Conservation (phyloP, 2,329 filamentous ascomycete genomes). For the Pyricularia grisea region DNA sequence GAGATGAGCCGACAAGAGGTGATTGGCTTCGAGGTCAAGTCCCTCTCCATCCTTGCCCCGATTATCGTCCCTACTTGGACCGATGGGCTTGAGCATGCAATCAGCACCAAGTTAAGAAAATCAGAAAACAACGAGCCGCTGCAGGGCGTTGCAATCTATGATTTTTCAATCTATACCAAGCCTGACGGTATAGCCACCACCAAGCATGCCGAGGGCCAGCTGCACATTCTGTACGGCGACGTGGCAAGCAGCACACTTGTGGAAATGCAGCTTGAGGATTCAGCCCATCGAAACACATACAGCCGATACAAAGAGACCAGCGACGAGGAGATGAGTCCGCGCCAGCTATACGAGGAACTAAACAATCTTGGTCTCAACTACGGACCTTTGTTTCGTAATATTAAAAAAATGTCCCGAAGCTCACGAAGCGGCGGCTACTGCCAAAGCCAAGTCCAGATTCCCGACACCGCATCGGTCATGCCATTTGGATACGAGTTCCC, state of each 20-base stretch:
- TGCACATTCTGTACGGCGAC: slow-evolving; percentile 17
- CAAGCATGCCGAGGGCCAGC: slow-evolving; percentile 24
- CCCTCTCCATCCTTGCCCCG: slow-evolving; percentile 12
- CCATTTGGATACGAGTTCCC: slow-evolving; percentile 41
- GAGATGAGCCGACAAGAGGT: background rate
- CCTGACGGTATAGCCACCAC: slow-evolving; percentile 26
- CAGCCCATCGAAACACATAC: slow-evolving; percentile 9
- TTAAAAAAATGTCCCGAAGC: slow-evolving; percentile 8
- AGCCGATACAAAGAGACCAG: slow-evolving; percentile 18
- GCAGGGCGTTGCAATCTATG: background rate
- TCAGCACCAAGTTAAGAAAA: slow-evolving; percentile 20
- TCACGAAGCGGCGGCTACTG: background rate
- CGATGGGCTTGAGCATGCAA: slow-evolving; percentile 36
- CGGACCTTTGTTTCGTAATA: slow-evolving; percentile 14
- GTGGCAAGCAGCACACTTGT: slow-evolving; percentile 1
- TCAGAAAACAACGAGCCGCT: background rate
- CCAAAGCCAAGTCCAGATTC: slow-evolving; percentile 27
- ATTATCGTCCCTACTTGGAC: slow-evolving; percentile 11
- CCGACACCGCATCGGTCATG: slow-evolving; percentile 43
- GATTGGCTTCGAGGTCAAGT: slow-evolving; percentile 9
- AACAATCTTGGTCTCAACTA: slow-evolving; percentile 35
- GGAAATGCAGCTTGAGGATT: background rate
- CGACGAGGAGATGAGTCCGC: slow-evolving; percentile 24
- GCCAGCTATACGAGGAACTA: slow-evolving; percentile 40
- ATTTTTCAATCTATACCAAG: slow-evolving; percentile 38